These are phyloP conservation scores for Phalaenopsis aphrodite DNA, from an alignment of 106 monocot species.

Conservation along the genomic window DNA sequence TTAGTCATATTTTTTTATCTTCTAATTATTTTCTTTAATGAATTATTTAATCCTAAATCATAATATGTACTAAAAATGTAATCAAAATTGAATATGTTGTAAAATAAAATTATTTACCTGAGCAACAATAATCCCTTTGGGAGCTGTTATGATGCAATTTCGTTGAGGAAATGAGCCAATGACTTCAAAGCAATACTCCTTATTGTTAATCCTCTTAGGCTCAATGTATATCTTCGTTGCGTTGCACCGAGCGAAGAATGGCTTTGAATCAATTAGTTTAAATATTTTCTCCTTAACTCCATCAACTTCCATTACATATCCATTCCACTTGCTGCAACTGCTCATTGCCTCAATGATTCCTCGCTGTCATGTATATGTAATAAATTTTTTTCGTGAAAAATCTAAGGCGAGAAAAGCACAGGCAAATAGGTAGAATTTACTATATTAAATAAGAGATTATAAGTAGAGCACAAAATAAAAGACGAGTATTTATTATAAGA, in stretches of 20 bases:
- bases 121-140: conserved; percentile 40
- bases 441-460: no score
- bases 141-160: conserved; percentile 40
- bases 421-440: no score
- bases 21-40: no score
- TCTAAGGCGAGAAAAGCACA: no score
- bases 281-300: conserved; percentile 36
- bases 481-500: no score
- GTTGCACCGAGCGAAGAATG: conserved; percentile 35
- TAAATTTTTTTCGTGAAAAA: no score
- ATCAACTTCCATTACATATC: conserved; percentile 48
- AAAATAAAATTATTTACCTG: conserved; percentile 31
- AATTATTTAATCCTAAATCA: no score
- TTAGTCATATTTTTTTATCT: no score
- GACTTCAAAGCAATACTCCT: conserved; percentile 55
- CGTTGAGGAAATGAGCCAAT: conserved; percentile 53
- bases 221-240: conserved; percentile 32
- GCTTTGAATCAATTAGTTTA: conserved; percentile 28
- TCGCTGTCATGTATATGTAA: conserved; percentile 18
- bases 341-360: conserved; percentile 70
- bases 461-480: no score
- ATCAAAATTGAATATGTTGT: background rate
- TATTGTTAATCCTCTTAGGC: conserved; percentile 19
- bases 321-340: conserved; percentile 43
- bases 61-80: background rate